A percentile compares a stretch with the other conserved stretches of the same genome.
Evolutionary conservation across 345 rosid genomes (phyloP).

Genomic region (Euphorbia pulcherrima): DNA sequence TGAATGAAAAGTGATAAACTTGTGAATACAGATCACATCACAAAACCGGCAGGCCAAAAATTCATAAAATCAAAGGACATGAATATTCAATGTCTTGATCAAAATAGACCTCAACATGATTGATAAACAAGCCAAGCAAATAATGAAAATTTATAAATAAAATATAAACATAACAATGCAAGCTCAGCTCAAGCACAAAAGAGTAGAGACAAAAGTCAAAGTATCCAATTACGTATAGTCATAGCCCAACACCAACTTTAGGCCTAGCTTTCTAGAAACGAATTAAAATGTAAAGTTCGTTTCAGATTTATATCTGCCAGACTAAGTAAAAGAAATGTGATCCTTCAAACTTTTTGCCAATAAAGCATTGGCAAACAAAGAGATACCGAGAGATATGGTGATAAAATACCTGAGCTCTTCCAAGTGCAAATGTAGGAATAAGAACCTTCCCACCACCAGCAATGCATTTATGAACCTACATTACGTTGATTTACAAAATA

Average conservation of each 20-base stretch:
- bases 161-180: neutral
- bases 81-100: neutral
- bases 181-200: neutral
- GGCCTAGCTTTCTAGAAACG: neutral
- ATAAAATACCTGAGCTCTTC: conserved; percentile 85
- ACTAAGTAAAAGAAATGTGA: neutral
- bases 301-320: neutral
- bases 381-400: neutral
- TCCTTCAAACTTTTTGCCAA: conserved; percentile 2
- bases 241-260: neutral
- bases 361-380: conserved; percentile 2
- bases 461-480: conserved; percentile 85
- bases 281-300: neutral
- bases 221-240: neutral
- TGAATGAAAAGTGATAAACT: conserved; percentile 18
- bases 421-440: conserved; percentile 94
- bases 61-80: neutral
- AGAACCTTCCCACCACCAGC: conserved; percentile 93
- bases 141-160: neutral
- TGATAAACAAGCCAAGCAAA: neutral
- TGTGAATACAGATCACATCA: neutral
- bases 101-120: neutral
- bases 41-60: neutral
- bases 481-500: neutral
- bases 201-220: neutral